Evolutionary conservation across 345 rosid species (phyloP), one percentile per base, ranked within the genome.

Genomic region (Ceriops decandra): DNA sequence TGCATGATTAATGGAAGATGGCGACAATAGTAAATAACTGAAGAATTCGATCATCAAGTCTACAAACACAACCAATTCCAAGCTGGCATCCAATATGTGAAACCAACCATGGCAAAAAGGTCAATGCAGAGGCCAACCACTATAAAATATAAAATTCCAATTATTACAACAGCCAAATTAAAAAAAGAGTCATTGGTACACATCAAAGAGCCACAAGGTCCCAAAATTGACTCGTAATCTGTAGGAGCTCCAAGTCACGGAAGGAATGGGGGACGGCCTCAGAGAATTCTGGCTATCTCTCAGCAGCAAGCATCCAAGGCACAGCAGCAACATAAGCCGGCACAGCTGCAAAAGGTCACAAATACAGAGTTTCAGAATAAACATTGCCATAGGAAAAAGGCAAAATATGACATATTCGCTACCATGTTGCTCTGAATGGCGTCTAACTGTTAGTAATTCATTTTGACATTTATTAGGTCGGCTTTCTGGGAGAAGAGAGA

Each of bases 321-420:
- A 71, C 96, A 85, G 70, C 96, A 89, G 68, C 96, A 89, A 76
- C 96, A 89, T 58, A 89, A 2, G 63, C 82, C 88, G 58, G 90
- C 92, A 69, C 90, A 85, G 64, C 92, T 89, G 82, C 72, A 66
- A 36, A 57, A n/a, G 38, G 33, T 30, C 35, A 56, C 47, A 47
- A 57, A 9, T 61, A 72, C 20, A 68, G n/a, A 60, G 21, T 53
- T 61, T 21, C n/a, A 60, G 7, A 6, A 7, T 16, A 53, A 13
- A 42, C 19, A 42, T 3, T 13, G 19, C 49, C 49, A 0, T 3
- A 0, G 49, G 49, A 16, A 42, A 42, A 42, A 42, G 13, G 17
- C 17, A 42, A 42, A 11, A 42, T 13, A 38, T 42, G 17, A 13
- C 49, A 42, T 13, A 13, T 42, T 42, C 5, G 16, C 49, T 11